A percentile compares a stretch with the other conserved stretches of the same genome.
Evolutionary conservation across 2,329 filamentous ascomycete genomes (phyloP).

Genomic region (Xylariaceae sp.): DNA sequence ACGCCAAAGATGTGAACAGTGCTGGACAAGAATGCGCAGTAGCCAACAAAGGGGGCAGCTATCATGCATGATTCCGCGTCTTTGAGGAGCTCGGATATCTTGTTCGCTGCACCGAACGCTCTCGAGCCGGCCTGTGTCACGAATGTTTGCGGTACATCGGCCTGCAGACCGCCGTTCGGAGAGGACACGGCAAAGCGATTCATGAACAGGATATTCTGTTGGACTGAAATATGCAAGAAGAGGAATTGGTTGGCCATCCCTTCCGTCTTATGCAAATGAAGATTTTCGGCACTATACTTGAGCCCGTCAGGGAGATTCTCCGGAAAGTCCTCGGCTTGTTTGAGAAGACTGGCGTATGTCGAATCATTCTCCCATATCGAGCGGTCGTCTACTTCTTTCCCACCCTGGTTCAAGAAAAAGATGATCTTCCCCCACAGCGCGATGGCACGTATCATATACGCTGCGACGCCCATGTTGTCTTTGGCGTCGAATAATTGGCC

Average conservation of each 20-base stretch:
- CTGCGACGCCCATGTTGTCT: conserved; percentile 90
- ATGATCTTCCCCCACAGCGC: conserved; percentile 87
- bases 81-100: conserved; percentile 77
- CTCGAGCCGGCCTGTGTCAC: conserved; percentile 67
- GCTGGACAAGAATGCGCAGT: conserved; percentile 87
- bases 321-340: conserved; percentile 66
- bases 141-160: conserved; percentile 72
- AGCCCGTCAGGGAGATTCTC: conserved; percentile 63
- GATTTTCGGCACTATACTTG: conserved; percentile 73
- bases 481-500: conserved; percentile 60
- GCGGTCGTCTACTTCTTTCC: conserved; percentile 69
- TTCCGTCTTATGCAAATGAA: conserved; percentile 78
- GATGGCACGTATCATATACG: conserved; percentile 81
- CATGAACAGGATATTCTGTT: conserved; percentile 86
- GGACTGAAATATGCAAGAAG: conserved; percentile 82
- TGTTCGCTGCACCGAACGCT: conserved; percentile 77
- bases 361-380: conserved; percentile 83
- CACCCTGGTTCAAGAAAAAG: conserved; percentile 84
- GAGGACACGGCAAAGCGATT: conserved; percentile 79
- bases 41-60: conserved; percentile 87
- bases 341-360: conserved; percentile 63
- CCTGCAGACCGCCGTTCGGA: conserved; percentile 56
- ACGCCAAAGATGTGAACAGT: conserved; percentile 93
- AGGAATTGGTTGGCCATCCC: conserved; percentile 86
- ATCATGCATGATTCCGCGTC: conserved; percentile 76